These are phyloP conservation scores for Thermothielavioides terrestris DNA, from an alignment of 495 filamentous ascomycete species.

Conservation along the genomic window DNA sequence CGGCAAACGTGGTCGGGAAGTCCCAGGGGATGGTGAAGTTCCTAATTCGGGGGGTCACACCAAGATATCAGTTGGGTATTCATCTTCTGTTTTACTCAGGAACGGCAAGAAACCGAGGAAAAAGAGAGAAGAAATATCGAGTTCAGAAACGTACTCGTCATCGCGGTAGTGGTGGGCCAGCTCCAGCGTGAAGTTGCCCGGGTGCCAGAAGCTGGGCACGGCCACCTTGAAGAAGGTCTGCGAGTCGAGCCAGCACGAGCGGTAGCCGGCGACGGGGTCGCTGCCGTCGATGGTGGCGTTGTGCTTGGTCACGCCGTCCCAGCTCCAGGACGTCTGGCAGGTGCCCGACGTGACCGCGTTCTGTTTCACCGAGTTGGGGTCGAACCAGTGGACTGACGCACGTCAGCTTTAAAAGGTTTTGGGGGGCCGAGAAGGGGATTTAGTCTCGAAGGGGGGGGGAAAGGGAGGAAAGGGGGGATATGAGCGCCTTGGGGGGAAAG, in stretches of 20 bases:
- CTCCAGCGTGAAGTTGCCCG: conserved; percentile 25
- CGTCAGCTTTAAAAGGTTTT: neutral
- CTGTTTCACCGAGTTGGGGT: conserved; percentile 28
- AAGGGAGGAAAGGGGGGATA: too few relatives aligned
- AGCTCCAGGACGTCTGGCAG: conserved; percentile 22
- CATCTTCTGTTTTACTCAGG: too few relatives aligned
- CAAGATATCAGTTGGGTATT: too few relatives aligned
- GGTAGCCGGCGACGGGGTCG: conserved; percentile 13
- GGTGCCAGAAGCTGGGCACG: conserved; percentile 16
- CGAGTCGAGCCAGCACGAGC: conserved; percentile 14
- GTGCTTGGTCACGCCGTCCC: conserved; percentile 21
- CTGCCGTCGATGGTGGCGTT: conserved; percentile 10
- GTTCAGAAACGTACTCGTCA: conserved; percentile 16
- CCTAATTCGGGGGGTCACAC: conserved; percentile 8
- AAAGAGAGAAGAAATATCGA: neutral
- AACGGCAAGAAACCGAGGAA: too few relatives aligned
- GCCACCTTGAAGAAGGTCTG: conserved; percentile 19
- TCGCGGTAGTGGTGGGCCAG: conserved; percentile 27
- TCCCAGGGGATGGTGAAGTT: conserved; percentile 22
- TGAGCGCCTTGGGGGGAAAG: too few relatives aligned
- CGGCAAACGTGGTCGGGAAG: conserved; percentile 17
- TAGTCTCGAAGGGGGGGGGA: too few relatives aligned
- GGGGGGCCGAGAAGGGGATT: too few relatives aligned
- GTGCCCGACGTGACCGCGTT: conserved; percentile 20
- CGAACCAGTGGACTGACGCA: conserved; percentile 25